Percentiles rank a stretch among this genome's conserved stretches.
Conservation (phyloP, 73 alveolate genomes). For the Blepharisma japonicum region DNA sequence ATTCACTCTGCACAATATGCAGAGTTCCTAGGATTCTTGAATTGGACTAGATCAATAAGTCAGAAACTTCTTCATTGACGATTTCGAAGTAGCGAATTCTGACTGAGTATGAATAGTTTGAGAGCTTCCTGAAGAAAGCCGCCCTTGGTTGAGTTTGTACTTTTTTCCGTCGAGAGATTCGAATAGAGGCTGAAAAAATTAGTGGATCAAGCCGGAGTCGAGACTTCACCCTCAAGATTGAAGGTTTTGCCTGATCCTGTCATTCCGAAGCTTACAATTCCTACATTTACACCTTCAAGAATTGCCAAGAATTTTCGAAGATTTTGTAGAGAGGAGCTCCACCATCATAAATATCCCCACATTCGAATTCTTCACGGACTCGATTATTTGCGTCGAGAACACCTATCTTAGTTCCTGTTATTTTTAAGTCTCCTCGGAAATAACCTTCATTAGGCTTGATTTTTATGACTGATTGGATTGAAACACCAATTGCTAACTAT, state of each 20-base stretch:
- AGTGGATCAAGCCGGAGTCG: conserved; percentile 92
- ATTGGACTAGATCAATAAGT: conserved; percentile 84
- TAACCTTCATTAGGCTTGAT: conserved; percentile 59
- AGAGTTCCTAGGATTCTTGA: conserved; percentile 73
- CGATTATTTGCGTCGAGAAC: conserved; percentile 63
- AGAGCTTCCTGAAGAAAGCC: conserved; percentile 70
- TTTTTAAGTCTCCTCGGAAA: conserved; percentile 52
- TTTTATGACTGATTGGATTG: conserved; percentile 21
- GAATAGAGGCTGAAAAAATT: conserved; percentile 88
- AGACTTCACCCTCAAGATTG: conserved; percentile 90
- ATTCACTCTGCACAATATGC: conserved; percentile 77
- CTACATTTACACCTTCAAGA: conserved; percentile 87
- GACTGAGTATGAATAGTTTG: conserved; percentile 77
- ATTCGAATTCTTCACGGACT: conserved; percentile 59
- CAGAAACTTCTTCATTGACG: conserved; percentile 94
- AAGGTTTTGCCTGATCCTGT: conserved; percentile 96
- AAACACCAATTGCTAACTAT: conserved; percentile 33
- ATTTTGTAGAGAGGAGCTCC: conserved; percentile 55
- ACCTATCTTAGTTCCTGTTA: conserved; percentile 46
- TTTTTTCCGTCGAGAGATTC: conserved; percentile 90
- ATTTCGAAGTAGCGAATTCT: conserved; percentile 94
- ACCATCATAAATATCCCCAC: conserved; percentile 49
- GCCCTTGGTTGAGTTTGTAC: conserved; percentile 55
- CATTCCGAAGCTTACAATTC: conserved; percentile 91
- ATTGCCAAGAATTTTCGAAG: conserved; percentile 55